phyloP scores from a whole-genome alignment of 768 basidiomycete species.

The Neoboletus magnificus region DNA sequence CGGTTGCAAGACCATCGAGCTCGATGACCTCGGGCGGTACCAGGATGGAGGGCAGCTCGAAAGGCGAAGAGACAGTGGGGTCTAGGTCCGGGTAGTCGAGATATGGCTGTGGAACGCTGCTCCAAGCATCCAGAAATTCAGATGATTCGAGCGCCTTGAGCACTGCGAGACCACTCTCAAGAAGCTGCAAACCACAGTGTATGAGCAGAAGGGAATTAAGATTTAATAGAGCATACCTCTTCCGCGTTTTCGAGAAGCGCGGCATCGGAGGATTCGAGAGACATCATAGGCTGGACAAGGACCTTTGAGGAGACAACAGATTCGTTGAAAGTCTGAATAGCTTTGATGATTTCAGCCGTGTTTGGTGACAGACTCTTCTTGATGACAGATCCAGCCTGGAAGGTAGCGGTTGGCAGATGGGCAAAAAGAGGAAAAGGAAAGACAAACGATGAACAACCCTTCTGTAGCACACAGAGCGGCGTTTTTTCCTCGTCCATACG shows the following conservation, averaged over 20 bases:
- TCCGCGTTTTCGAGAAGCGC: conserved; percentile 49
- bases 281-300: conserved; percentile 61
- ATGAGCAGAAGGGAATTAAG: background rate
- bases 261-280: conserved; percentile 43
- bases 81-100: conserved; percentile 44
- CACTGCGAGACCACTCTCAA: conserved; percentile 67
- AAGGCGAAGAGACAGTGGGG: conserved; percentile 41
- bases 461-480: conserved; percentile 81
- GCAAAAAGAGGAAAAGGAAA: background rate
- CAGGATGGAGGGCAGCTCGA: conserved; percentile 72
- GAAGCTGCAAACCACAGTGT: conserved; percentile 44
- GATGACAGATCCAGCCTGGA: conserved; percentile 65
- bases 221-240: conserved; percentile 45
- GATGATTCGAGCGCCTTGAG: conserved; percentile 59
- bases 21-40: conserved; percentile 89
- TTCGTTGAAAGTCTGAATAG: conserved; percentile 70
- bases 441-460: conserved; percentile 66
- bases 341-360: conserved; percentile 64
- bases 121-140: conserved; percentile 55
- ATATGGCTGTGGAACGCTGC: conserved; percentile 67
- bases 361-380: conserved; percentile 58
- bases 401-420: background rate
- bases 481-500: conserved; percentile 77
- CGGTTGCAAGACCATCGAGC: conserved; percentile 64
- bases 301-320: conserved; percentile 54